A percentile compares a stretch with the other conserved stretches of the same genome.
These are phyloP conservation scores for Leccinum pachyderme DNA, from an alignment of 1,284 basidiomycete genomes.

Conservation along the genomic window DNA sequence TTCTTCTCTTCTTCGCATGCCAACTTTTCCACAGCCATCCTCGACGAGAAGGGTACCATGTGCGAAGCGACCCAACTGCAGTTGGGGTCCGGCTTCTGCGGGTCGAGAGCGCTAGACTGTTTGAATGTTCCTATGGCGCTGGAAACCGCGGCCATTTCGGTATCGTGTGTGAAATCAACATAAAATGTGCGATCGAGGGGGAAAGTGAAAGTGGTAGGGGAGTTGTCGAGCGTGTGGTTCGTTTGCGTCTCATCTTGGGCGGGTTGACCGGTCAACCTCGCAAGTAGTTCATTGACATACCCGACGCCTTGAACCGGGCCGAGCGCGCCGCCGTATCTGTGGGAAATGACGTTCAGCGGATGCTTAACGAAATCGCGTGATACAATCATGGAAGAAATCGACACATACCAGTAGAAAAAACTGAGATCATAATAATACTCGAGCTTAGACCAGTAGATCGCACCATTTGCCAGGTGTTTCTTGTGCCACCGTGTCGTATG, in stretches of 20 bases:
- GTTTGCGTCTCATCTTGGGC: slow-evolving; percentile 73
- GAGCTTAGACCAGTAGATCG: slow-evolving; percentile 59
- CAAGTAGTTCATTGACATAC: slow-evolving; percentile 81
- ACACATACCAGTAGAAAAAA: slow-evolving; percentile 65
- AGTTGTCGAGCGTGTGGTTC: slow-evolving; percentile 71
- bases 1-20: background rate
- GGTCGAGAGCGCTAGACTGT: slow-evolving; percentile 42
- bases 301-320: slow-evolving; percentile 78
- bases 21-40: background rate
- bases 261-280: slow-evolving; percentile 61
- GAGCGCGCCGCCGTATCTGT: slow-evolving; percentile 60
- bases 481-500: slow-evolving; percentile 67
- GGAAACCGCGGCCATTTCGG: slow-evolving; percentile 75
- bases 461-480: slow-evolving; percentile 68
- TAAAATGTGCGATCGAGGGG: slow-evolving; percentile 53
- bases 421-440: slow-evolving; percentile 71
- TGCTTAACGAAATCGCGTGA: background rate
- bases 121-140: slow-evolving; percentile 67
- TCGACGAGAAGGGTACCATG: background rate
- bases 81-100: slow-evolving; percentile 35
- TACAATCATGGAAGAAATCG: background rate
- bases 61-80: background rate
- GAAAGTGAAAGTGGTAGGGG: slow-evolving; percentile 67
- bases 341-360: background rate
- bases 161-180: slow-evolving; percentile 73